Evolutionary conservation across 495 filamentous ascomycete species (phyloP).

Genomic region (Lasiosphaeria ovina): DNA sequence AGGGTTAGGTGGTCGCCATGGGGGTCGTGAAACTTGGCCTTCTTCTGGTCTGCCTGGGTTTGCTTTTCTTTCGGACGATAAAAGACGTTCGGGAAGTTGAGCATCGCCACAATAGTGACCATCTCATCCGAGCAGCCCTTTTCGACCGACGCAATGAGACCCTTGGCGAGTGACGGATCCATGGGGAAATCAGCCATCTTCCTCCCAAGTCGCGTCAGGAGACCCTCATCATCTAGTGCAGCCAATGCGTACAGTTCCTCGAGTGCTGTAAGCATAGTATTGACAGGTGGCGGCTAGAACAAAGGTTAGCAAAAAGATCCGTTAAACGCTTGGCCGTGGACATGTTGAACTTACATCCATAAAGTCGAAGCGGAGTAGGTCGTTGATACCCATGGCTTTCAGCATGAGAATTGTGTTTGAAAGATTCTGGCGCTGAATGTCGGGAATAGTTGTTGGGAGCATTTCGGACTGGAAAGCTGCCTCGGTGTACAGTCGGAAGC

Average conservation of each 20-base stretch:
- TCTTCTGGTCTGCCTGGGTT: constrained; percentile 93
- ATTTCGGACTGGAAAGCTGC: constrained; percentile 95
- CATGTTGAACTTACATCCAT: constrained; percentile 67
- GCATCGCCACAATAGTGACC: constrained; percentile 92
- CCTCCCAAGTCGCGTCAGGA: constrained; percentile 85
- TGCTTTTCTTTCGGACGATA: constrained; percentile 97
- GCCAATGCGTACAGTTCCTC: constrained; percentile 92
- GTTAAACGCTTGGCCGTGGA: background rate
- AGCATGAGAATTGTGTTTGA: constrained; percentile 94
- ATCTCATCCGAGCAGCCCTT: constrained; percentile 91
- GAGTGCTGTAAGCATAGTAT: constrained; percentile 94
- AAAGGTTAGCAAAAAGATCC: constrained; percentile 7
- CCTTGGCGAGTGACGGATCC: constrained; percentile 82
- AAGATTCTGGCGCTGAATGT: constrained; percentile 96
- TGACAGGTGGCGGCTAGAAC: constrained; percentile 70
- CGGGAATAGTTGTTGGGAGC: constrained; percentile 91
- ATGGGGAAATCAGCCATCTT: constrained; percentile 99
- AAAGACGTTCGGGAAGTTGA: constrained; percentile 80
- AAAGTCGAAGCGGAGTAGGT: constrained; percentile 95
- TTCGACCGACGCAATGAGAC: constrained; percentile 82
- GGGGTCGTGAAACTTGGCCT: constrained; percentile 93
- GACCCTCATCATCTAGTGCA: constrained; percentile 93
- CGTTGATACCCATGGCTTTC: constrained; percentile 99
- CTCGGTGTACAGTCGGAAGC: constrained; percentile 94
- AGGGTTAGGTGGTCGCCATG: constrained; percentile 92